These are phyloP conservation scores for Aspergillus carlsbadensis DNA, from an alignment of 495 filamentous ascomycete species.

Conservation along the genomic window DNA sequence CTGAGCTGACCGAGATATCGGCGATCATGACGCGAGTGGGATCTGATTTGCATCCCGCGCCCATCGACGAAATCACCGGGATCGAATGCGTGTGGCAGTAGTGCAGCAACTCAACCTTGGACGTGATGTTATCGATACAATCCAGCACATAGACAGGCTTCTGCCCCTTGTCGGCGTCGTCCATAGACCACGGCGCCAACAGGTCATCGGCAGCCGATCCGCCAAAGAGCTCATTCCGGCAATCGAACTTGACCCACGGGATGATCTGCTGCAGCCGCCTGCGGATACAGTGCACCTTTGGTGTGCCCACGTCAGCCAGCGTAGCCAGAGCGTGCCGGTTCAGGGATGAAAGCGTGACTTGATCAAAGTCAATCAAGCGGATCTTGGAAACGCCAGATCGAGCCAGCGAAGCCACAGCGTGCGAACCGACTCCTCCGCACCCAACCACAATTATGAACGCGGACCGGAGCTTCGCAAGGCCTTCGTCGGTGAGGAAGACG, in stretches of 20 bases:
- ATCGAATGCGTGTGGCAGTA: constrained; percentile 78
- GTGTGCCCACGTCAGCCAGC: constrained; percentile 88
- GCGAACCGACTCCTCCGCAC: constrained; percentile 92
- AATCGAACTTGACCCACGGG: constrained; percentile 90
- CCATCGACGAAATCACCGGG: constrained; percentile 91
- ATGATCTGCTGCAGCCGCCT: constrained; percentile 77
- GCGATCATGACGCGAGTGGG: constrained; percentile 89
- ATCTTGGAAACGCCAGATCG: constrained; percentile 85
- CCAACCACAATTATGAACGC: constrained; percentile 89
- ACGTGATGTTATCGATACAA: constrained; percentile 97
- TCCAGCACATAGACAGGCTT: constrained; percentile 87
- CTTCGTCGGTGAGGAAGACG: constrained; percentile 82
- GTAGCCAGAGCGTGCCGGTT: constrained; percentile 96
- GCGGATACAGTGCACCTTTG: constrained; percentile 84
- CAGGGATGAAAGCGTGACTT: constrained; percentile 88
- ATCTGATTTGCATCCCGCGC: constrained; percentile 95
- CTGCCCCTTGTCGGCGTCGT: constrained; percentile 52
- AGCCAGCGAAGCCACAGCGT: constrained; percentile 80
- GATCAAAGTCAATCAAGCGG: constrained; percentile 95
- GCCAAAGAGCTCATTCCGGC: constrained; percentile 80
- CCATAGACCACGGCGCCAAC: constrained; percentile 57
- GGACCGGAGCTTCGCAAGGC: constrained; percentile 72
- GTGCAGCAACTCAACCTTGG: constrained; percentile 86
- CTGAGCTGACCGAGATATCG: constrained; percentile 85
- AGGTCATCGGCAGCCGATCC: constrained; percentile 61